These are phyloP conservation scores for Nectriaceae sp. DNA, from an alignment of 2,329 filamentous ascomycete species.

Conservation along the genomic window DNA sequence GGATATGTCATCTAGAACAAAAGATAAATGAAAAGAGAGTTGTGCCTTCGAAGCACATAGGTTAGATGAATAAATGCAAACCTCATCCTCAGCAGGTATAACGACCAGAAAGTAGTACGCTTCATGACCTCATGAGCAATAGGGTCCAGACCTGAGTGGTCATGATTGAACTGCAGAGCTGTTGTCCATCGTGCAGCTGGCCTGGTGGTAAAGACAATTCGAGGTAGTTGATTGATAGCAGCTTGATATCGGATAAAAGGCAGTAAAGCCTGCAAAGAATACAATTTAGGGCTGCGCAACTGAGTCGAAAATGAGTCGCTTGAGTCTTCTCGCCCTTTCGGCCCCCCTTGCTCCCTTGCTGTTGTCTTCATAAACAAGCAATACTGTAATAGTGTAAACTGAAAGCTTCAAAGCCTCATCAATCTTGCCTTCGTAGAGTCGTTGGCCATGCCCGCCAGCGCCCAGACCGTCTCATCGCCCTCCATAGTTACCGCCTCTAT, in stretches of 20 bases:
- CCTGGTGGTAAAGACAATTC: conserved; percentile 29
- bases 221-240: conserved; percentile 26
- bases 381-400: conserved; percentile 26
- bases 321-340: conserved; percentile 24
- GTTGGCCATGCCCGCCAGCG: too few species aligned
- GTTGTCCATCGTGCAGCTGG: conserved; percentile 27
- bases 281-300: conserved; percentile 29
- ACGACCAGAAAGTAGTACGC: conserved; percentile 28
- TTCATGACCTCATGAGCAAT: conserved; percentile 27
- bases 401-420: conserved; percentile 25
- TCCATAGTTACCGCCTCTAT: too few species aligned
- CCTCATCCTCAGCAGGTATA: conserved; percentile 28
- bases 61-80: too few species aligned
- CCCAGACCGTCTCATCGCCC: too few species aligned
- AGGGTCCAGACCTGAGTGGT: conserved; percentile 23
- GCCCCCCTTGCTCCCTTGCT: conserved; percentile 14
- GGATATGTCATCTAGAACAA: too few species aligned
- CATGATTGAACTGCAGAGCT: conserved; percentile 30
- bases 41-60: too few species aligned
- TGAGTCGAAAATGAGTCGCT: conserved; percentile 23
- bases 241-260: conserved; percentile 27
- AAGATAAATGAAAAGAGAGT: too few species aligned
- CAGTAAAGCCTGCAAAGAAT: conserved; percentile 26
- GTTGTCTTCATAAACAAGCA: conserved; percentile 21
- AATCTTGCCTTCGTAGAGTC: conserved; percentile 27